Evolutionary conservation across 768 basidiomycete genomes (phyloP), one percentile per base, ranked within the genome.

Genomic region (Boletus rubroflammeus): DNA sequence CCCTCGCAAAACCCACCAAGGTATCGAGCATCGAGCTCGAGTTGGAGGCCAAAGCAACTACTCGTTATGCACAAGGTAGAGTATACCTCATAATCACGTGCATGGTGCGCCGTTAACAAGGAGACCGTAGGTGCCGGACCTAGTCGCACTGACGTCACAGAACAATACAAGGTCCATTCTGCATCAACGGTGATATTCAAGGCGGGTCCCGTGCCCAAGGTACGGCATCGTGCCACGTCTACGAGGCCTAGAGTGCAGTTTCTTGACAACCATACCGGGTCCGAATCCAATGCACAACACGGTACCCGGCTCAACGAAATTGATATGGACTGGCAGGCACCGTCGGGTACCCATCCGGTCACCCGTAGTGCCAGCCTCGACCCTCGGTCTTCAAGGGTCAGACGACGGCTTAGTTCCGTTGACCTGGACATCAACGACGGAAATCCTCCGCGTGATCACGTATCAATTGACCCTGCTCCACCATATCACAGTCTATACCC

Each of bases 31-130:
- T 99, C 53, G 86, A 86, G 51, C 76, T 97, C 36, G 83, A 86
- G 67, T 73, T 99, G 21, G 76, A 84, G 42, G 94, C 90, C 3
- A 86, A 77, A 54, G 77, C 85, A 3, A 72, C 77, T 23, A 88
- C 85, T 5, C 80, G 83, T 35, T 97, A 93, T 87, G 85, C 88
- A 2, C 93, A 97, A 79, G 91, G 95, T 93, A 56, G 48, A 78
- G 67, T 34, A 38, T 40, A 14, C 5, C 29, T 21, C 43, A 34
- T 9, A 3, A 15, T 50, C 43, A 34, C 26, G 28, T 43, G 52
- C n/a, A 4, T 6, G 14, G 5, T 29, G 9, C 39, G 38, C 10
- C 11, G 44, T 17, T 54, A 9, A 58, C 29, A 6, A 3, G 5
- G 13, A n/a, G 43, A 15, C 38, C 39, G 36, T 63, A 73, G 82